Conservation (phyloP, 2,329 filamentous ascomycete genomes). For the Alternaria panax region DNA sequence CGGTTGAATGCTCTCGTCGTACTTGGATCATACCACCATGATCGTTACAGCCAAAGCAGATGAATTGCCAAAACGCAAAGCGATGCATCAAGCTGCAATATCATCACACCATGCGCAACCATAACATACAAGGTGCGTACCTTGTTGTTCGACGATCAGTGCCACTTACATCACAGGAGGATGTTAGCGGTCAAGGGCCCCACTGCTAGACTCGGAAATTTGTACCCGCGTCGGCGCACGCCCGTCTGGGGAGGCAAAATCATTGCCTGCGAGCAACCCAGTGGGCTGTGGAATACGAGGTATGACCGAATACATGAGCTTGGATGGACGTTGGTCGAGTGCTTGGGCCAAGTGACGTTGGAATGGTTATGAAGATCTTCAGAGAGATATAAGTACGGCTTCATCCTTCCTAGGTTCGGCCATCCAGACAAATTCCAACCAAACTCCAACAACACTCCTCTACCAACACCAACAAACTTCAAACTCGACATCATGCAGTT, state of each 20-base stretch:
- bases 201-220: conserved; percentile 7
- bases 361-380: not conserved
- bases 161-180: not conserved
- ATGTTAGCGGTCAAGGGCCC: not conserved
- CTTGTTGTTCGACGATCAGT: conserved; percentile 4
- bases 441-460: not conserved
- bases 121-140: not conserved
- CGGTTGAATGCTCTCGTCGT: not conserved
- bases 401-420: not conserved
- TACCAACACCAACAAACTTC: conserved; percentile 2
- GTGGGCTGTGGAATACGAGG: conserved; percentile 1
- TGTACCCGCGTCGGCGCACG: conserved; percentile 5
- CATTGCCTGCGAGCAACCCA: conserved; percentile 9
- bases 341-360: conserved; percentile 15
- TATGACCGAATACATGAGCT: conserved; percentile 7
- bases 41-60: not conserved
- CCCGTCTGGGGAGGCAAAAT: not conserved
- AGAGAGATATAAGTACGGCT: conserved; percentile 24
- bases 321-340: conserved; percentile 3
- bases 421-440: not conserved
- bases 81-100: not conserved
- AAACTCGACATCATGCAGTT: conserved; percentile 25
- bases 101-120: not conserved
- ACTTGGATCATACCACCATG: not conserved
- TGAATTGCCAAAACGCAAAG: not conserved